Base-by-base conservation (phyloP, 2,329 filamentous ascomycete genomes). In the Ophiostoma novo-ulmi region DNA sequence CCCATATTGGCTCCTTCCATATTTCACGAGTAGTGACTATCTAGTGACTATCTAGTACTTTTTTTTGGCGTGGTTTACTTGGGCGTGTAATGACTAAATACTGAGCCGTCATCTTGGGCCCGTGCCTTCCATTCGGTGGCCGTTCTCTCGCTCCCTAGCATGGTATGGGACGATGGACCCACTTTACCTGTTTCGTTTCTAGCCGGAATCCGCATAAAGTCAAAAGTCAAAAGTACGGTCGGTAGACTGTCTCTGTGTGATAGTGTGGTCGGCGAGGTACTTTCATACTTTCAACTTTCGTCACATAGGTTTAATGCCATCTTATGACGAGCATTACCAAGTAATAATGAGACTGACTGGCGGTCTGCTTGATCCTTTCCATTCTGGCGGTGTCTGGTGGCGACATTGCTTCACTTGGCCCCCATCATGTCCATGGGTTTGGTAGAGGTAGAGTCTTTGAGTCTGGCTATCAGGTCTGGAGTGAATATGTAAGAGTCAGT, bases 311-410 rank as follows among this genome's bases (percentile, higher is more conserved):
- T 48, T 7, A 11, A 20, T n/a, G 39, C 13, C 14, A 14, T 58
- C 52, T 58, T 17, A 26, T 58, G 52, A 58, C 52, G 52, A 13
- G 52, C 52, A 58, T 58, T 58, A 58, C 44, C 7, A 11, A 1
- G 38, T 39, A 39, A 11, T 10, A 39, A 5, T n/a, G 14, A 48
- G 14, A 48, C 44, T 20, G 44, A 17, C 44, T 48, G 52, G 52
- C n/a, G 52, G 52, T 58, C 52, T 58, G 52, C 52, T 14, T 22
- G 20, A 22, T 38, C n/a, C 69, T 66, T 55, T 55, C 69, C 61
- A 26, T 22, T 38, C 69, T 67, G 69, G 48, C 64, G 48, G 69
- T 70, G 63, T 67, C 69, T 41, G 36, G 69, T 63, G 64, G 69
- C 69, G 64, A 67, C 61, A 38, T 64, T 64, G 44, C 61, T 64